Conservation (phyloP, 1,139 yeast genomes). For the Candida gigantensis region DNA sequence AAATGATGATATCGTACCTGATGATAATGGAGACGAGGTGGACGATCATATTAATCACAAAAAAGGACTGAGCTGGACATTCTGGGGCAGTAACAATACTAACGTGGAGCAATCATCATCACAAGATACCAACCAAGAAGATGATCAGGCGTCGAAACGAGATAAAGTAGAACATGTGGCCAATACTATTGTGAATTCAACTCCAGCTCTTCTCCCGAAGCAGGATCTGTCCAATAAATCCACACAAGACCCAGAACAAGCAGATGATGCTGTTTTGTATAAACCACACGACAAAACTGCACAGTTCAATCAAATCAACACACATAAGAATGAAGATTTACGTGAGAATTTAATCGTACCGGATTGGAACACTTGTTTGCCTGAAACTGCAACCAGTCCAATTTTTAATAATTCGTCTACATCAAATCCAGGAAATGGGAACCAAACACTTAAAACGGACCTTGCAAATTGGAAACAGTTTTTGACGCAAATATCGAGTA, state of each 20-base stretch:
- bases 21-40: conserved; percentile 34
- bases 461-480: conserved; percentile 41
- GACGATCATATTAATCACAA: conserved; percentile 36
- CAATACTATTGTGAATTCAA: conserved; percentile 39
- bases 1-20: conserved; percentile 25
- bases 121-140: conserved; percentile 2
- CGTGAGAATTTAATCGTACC: conserved; percentile 47
- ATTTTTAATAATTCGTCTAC: conserved; percentile 22
- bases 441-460: conserved; percentile 22
- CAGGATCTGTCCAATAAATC: conserved; percentile 28
- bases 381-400: conserved; percentile 23
- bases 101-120: conserved; percentile 6
- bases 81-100: conserved; percentile 30
- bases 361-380: conserved; percentile 43
- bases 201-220: conserved; percentile 28
- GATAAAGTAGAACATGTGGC: conserved; percentile 16
- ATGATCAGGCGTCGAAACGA: conserved; percentile 10
- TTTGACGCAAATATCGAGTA: conserved; percentile 36
- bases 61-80: conserved; percentile 37
- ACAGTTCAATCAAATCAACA: conserved; percentile 46
- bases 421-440: conserved; percentile 21
- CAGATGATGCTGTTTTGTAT: conserved; percentile 49
- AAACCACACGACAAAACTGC: conserved; percentile 46
- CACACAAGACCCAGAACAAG: conserved; percentile 18
- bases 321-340: conserved; percentile 48